phyloP scores from a whole-genome alignment of 805 yeast species.

The Schwanniomyces occidentalis region DNA sequence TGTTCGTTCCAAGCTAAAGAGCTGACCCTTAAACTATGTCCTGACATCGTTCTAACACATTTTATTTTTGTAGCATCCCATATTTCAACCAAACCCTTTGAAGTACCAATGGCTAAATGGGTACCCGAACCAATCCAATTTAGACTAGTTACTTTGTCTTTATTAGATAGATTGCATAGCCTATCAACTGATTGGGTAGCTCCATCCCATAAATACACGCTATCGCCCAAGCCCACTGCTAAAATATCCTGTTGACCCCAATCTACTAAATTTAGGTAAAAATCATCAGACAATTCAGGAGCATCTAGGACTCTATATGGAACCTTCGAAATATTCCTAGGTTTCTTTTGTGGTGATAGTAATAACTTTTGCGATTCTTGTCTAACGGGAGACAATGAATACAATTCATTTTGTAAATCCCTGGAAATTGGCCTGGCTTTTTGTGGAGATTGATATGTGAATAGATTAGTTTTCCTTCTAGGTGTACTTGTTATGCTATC shows the following conservation, averaged over 20 bases:
- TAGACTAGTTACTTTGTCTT: conserved; percentile 76
- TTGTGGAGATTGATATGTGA: conserved; percentile 74
- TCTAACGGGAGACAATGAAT: conserved; percentile 83
- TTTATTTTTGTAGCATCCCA: conserved; percentile 87
- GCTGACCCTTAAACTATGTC: conserved; percentile 82
- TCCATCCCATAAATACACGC: conserved; percentile 91
- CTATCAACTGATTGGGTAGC: conserved; percentile 78
- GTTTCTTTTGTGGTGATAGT: conserved; percentile 78
- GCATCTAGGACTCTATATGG: conserved; percentile 96
- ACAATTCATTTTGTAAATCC: conserved; percentile 70
- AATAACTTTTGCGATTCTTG: conserved; percentile 81
- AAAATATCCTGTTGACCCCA: conserved; percentile 91
- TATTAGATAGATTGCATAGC: conserved; percentile 64
- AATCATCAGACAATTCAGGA: conserved; percentile 92
- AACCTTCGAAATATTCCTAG: conserved; percentile 75
- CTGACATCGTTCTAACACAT: conserved; percentile 88
- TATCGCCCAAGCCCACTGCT: conserved; percentile 86
- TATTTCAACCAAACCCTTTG: conserved; percentile 83
- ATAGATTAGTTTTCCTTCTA: conserved; percentile 54
- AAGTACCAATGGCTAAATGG: conserved; percentile 90
- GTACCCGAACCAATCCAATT: conserved; percentile 96
- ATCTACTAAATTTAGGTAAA: conserved; percentile 86
- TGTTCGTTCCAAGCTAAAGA: conserved; percentile 95
- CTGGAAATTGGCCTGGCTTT: conserved; percentile 61
- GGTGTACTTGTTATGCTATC: conserved; percentile 36